Base-by-base conservation (phyloP, 2,329 filamentous ascomycete genomes). In the Botrytis deweyae region DNA sequence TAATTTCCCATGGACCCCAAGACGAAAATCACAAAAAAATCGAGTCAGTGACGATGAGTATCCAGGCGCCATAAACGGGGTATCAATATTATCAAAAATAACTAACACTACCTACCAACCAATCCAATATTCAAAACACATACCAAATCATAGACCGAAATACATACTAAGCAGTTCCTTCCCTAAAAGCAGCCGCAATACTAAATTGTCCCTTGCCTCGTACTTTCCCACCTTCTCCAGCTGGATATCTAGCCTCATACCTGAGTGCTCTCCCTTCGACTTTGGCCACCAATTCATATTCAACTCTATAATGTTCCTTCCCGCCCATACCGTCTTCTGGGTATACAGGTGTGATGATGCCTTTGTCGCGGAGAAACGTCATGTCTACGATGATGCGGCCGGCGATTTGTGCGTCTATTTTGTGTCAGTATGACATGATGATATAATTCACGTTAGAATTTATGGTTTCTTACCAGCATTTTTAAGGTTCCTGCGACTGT, bases 111-210 rank as follows among this genome's bases (percentile, higher is more conserved):
- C 40, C 52, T 58, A 42, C 40, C 8, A 18, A 58, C 52, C 36
- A 42, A 33, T 40, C 46, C 49, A 25, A 55, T 25, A 42, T n/a
- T 52, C 33, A 12, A 12, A 68, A 44, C 36, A 29, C n/a, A 69
- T 2, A 16, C 14, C 16, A n/a, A 36, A 66, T n/a, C 9, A 16
- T 8, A n/a, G 20, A n/a, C 36, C 29, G n/a, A 18, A 36, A 59
- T 22, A 22, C 58, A 12, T 33, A 29, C 33, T 59, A 72, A 61
- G 49, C 72, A 61, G 75, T 76, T 5, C 75, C 75, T 18, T 74
- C 75, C 14, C 38, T 46, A 36, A 78, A 78, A 29, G 76, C 77
- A 29, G 76, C 76, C 49, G 77, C 76, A 74, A 78, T 77, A 55
- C 73, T 76, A 9, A 78, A 72, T 36, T 76, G 73, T 12, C 59